Percentiles rank a stretch among this genome's conserved stretches.
phyloP scores from a whole-genome alignment of 176 grass and related monocot species.

The Musa itinerans region DNA sequence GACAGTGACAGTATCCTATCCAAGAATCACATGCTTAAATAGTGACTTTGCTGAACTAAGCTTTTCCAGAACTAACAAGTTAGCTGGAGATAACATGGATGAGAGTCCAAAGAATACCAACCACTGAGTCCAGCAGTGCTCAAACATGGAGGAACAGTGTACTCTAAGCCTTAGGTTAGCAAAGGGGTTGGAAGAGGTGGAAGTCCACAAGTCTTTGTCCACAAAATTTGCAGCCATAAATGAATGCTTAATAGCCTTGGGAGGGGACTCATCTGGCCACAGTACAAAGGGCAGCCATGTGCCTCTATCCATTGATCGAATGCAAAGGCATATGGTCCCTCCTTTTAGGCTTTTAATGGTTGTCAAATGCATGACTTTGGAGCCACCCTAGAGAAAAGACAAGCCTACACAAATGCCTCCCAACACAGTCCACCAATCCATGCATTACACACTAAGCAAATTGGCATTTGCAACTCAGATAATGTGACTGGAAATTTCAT shows the following conservation, averaged over 20 bases:
- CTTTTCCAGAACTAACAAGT: no score
- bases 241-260: no score
- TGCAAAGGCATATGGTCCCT: neutral
- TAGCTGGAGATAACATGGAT: no score
- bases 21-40: no score
- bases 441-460: neutral
- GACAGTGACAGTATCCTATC: no score
- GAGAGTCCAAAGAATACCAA: no score
- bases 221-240: neutral
- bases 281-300: neutral
- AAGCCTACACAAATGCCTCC: neutral
- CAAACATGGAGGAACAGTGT: no score
- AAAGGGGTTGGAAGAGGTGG: no score
- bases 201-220: no score
- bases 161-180: no score
- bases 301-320: neutral
- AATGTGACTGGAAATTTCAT: neutral
- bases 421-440: neutral
- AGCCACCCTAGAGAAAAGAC: constrained; percentile 4
- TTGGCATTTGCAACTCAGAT: neutral
- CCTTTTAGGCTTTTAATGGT: neutral
- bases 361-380: constrained; percentile 3
- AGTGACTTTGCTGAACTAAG: no score
- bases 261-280: neutral
- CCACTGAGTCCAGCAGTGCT: no score